Evolutionary conservation across 2,329 filamentous ascomycete genomes (phyloP).

Genomic region (Bertia moriformis): DNA sequence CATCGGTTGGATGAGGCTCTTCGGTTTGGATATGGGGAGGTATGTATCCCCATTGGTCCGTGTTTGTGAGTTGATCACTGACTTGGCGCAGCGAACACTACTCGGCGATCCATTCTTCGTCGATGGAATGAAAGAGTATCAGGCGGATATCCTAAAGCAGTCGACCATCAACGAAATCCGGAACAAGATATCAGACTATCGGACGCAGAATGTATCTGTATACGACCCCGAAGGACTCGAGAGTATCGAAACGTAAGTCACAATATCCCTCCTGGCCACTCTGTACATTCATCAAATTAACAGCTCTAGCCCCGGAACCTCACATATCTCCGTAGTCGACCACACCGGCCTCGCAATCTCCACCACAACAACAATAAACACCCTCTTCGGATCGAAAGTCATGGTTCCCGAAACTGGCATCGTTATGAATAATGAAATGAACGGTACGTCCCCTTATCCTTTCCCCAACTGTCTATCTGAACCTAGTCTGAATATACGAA

Average conservation of each 20-base stretch:
- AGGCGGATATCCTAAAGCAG: constrained; percentile 36
- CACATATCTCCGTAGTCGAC: constrained; percentile 38
- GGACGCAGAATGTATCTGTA: constrained; percentile 39
- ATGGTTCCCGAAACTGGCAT: constrained; percentile 57
- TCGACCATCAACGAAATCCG: constrained; percentile 35
- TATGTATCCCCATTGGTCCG: neutral
- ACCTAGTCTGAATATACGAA: constrained; percentile 7
- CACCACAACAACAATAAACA: constrained; percentile 53
- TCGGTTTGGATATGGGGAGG: constrained; percentile 44
- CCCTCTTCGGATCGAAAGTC: constrained; percentile 47
- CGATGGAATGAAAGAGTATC: constrained; percentile 39
- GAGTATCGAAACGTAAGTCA: constrained; percentile 33
- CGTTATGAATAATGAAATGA: constrained; percentile 51
- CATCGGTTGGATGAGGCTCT: constrained; percentile 55
- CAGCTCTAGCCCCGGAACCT: constrained; percentile 26
- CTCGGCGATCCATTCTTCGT: constrained; percentile 51
- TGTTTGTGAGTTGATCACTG: constrained; percentile 5
- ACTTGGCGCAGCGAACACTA: constrained; percentile 28
- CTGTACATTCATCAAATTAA: constrained; percentile 6
- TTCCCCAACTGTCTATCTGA: too few species aligned
- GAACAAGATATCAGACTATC: constrained; percentile 38
- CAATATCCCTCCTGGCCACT: neutral
- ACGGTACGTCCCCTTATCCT: constrained; percentile 38
- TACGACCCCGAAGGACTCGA: constrained; percentile 50
- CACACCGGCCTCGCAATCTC: constrained; percentile 44